Evolutionary conservation across 2,329 filamentous ascomycete genomes (phyloP).

Genomic region (Fusarium scirpi): DNA sequence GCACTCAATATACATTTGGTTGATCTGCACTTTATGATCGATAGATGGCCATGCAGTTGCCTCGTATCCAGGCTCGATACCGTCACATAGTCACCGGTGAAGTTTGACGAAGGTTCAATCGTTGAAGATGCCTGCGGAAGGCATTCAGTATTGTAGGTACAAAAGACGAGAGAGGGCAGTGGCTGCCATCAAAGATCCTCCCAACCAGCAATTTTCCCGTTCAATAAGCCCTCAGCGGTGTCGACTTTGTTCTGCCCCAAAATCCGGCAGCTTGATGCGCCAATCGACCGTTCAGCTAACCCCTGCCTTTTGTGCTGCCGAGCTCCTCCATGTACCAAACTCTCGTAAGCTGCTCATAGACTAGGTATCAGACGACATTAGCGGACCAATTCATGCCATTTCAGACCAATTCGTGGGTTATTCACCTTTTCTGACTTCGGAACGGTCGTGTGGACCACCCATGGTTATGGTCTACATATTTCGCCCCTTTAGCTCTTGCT

Average conservation of each 20-base stretch:
- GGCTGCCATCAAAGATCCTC: not conserved
- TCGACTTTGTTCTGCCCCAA: not conserved
- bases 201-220: not conserved
- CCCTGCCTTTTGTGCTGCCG: accelerated
- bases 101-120: not conserved
- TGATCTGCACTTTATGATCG: not conserved
- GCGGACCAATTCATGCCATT: not conserved
- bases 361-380: not conserved
- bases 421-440: not conserved
- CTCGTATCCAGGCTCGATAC: not conserved
- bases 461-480: too few species aligned
- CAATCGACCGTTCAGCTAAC: not conserved
- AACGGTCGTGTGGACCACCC: too few species aligned
- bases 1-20: not conserved
- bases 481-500: too few species aligned
- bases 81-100: not conserved
- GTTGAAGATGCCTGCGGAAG: not conserved
- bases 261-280: not conserved
- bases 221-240: too few species aligned
- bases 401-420: not conserved
- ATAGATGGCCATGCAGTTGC: not conserved
- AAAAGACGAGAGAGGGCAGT: not conserved
- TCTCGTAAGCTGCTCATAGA: not conserved
- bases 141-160: not conserved
- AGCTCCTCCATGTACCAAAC: accelerated